A percentile compares a stretch with the other conserved stretches of the same genome.
These are phyloP conservation scores for Thelonectria discophora DNA, from an alignment of 2,329 filamentous ascomycete species.

Conservation along the genomic window DNA sequence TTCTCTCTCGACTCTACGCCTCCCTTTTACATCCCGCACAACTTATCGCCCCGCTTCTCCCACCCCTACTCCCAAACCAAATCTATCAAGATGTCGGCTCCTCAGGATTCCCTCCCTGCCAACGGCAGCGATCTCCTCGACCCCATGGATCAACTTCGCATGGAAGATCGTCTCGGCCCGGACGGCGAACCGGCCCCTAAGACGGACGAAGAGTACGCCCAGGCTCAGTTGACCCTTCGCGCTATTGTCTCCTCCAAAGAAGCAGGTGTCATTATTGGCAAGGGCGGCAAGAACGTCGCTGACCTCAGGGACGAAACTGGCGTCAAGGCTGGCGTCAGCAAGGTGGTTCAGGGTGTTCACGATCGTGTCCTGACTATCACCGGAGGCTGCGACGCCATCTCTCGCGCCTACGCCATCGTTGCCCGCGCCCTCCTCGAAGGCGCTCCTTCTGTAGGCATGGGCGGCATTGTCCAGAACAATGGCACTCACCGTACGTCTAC, in stretches of 20 bases:
- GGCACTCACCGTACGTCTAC: constrained; percentile 84
- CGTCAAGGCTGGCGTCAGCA: constrained; percentile 97
- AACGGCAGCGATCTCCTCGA: constrained; percentile 71
- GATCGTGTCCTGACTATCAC: constrained; percentile 97
- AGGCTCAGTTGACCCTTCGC: constrained; percentile 90
- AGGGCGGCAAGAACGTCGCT: constrained; percentile 97
- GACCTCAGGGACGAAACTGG: constrained; percentile 97
- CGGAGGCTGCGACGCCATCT: constrained; percentile 85
- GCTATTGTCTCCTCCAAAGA: constrained; percentile 99
- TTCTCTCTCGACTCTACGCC: constrained; percentile 19
- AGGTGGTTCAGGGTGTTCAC: constrained; percentile 96
- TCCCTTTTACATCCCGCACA: constrained; percentile 24
- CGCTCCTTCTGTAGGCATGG: constrained; percentile 95
- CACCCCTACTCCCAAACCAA: constrained; percentile 35
- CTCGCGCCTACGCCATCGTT: constrained; percentile 92
- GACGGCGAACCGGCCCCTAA: constrained; percentile 85
- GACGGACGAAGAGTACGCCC: constrained; percentile 96
- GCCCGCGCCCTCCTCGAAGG: constrained; percentile 91
- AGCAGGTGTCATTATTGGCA: constrained; percentile 98
- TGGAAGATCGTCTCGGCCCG: constrained; percentile 72
- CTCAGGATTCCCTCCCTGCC: constrained; percentile 65
- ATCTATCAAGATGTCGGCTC: constrained; percentile 64
- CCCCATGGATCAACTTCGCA: constrained; percentile 70
- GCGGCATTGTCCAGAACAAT: constrained; percentile 83
- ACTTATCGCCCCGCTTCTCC: constrained; percentile 28